Conservation (phyloP, 176 grass and related monocot species). For the Hordeum marinum region DNA sequence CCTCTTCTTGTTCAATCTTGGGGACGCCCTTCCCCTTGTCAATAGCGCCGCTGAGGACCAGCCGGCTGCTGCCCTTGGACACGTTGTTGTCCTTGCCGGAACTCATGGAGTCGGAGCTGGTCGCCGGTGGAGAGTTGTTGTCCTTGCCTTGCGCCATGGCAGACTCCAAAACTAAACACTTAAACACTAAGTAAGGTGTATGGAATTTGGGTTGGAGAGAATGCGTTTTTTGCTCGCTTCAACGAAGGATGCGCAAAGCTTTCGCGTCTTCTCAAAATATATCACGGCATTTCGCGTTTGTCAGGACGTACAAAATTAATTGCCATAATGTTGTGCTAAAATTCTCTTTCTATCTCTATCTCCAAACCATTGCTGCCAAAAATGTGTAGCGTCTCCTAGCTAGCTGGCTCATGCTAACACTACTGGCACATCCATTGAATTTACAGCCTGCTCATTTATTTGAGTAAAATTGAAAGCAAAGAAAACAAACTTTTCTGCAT, state of each 20-base stretch:
- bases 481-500: neutral
- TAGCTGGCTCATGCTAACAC: neutral
- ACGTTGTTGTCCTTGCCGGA: neutral
- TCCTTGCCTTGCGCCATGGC: neutral
- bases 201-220: neutral
- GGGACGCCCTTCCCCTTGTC: neutral
- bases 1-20: neutral
- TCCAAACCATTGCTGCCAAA: neutral
- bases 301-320: neutral
- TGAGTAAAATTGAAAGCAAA: neutral
- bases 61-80: neutral
- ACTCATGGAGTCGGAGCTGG: neutral
- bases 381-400: constrained; percentile 3
- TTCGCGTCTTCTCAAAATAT: neutral
- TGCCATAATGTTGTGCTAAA: neutral
- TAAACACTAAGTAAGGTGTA: neutral
- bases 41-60: neutral
- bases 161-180: neutral
- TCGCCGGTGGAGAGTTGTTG: neutral
- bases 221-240: neutral
- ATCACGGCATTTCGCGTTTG: neutral
- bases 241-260: neutral
- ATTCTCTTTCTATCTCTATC: neutral
- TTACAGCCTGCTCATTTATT: neutral
- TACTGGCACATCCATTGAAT: neutral